Evolutionary conservation across 192 early-diverging fungal species (phyloP).

Genomic region (Allomyces javanicus): DNA sequence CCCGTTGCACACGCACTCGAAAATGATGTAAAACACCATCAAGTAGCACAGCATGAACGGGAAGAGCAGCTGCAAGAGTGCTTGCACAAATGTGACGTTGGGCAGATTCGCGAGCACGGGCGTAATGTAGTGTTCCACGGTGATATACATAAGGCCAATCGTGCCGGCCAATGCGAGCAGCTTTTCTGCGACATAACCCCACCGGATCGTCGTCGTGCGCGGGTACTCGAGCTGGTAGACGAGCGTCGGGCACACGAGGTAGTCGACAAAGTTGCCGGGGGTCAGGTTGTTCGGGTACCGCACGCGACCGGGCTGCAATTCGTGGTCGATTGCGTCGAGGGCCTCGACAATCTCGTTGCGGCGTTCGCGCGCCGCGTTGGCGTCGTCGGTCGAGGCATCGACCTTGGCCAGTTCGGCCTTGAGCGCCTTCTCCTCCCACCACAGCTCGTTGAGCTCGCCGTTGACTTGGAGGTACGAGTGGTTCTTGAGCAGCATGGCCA

Average conservation of each 20-base stretch:
- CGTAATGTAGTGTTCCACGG: conserved; percentile 68
- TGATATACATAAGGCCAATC: conserved; percentile 62
- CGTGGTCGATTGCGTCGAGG: conserved; percentile 20
- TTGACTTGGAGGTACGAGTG: conserved; percentile 81
- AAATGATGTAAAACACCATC: conserved; percentile 84
- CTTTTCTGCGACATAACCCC: conserved; percentile 74
- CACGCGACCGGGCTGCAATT: conserved; percentile 17
- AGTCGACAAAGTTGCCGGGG: conserved; percentile 63
- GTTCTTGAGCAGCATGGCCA: conserved; percentile 89
- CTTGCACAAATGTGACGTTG: conserved; percentile 29
- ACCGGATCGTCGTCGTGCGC: conserved; percentile 61
- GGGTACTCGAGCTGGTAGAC: conserved; percentile 91
- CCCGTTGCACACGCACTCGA: conserved; percentile 88
- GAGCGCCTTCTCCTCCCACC: background rate
- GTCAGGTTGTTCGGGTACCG: conserved; percentile 66
- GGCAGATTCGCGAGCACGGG: conserved; percentile 49
- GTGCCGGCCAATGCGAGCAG: conserved; percentile 51
- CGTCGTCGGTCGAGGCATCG: conserved; percentile 4
- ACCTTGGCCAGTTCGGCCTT: conserved; percentile 5
- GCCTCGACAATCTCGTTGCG: conserved; percentile 17
- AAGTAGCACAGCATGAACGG: conserved; percentile 85
- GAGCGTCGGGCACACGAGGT: conserved; percentile 67
- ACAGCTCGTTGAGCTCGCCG: conserved; percentile 25
- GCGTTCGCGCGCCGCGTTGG: background rate
- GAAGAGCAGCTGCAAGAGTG: conserved; percentile 44